Percentiles rank a stretch among this genome's conserved stretches.
Conservation (phyloP, 2,329 filamentous ascomycete species). For the Cercospora berteroae region DNA sequence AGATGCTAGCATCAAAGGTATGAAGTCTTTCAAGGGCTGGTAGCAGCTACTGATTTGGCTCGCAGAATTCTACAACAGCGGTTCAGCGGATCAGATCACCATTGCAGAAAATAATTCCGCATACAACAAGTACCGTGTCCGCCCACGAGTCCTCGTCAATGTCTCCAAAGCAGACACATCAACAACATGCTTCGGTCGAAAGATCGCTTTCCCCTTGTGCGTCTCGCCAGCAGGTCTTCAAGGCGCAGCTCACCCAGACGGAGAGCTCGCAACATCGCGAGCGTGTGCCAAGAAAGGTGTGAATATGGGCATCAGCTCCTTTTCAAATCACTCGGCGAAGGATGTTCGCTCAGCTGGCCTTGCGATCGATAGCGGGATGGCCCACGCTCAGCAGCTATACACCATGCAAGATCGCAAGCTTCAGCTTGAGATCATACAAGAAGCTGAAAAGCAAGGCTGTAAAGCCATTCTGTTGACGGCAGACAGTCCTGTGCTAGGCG, state of each 20-base stretch:
- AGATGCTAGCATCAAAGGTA: background rate
- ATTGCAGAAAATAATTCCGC: constrained; percentile 54
- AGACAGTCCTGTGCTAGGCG: constrained; percentile 55
- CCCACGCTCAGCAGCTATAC: constrained; percentile 57
- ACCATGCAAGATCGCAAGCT: constrained; percentile 52
- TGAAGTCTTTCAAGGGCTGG: background rate
- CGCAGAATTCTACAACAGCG: constrained; percentile 58
- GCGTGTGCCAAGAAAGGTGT: constrained; percentile 47
- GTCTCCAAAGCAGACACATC: constrained; percentile 41
- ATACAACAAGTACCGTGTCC: constrained; percentile 46
- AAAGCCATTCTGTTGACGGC: constrained; percentile 57
- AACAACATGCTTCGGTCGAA: constrained; percentile 46
- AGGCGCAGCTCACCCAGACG: constrained; percentile 51
- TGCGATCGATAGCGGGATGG: constrained; percentile 37
- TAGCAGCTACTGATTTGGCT: background rate
- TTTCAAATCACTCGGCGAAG: constrained; percentile 47
- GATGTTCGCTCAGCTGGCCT: constrained; percentile 45
- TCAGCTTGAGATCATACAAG: constrained; percentile 42
- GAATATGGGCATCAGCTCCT: constrained; percentile 51
- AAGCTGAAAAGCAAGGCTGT: constrained; percentile 44
- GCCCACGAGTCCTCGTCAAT: constrained; percentile 40
- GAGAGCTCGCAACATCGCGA: constrained; percentile 50
- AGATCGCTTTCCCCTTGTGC: constrained; percentile 50
- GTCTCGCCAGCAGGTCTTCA: constrained; percentile 55
- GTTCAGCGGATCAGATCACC: constrained; percentile 55